Evolutionary conservation across 2,329 filamentous ascomycete genomes (phyloP).

Genomic region (Cytospora leucostoma): DNA sequence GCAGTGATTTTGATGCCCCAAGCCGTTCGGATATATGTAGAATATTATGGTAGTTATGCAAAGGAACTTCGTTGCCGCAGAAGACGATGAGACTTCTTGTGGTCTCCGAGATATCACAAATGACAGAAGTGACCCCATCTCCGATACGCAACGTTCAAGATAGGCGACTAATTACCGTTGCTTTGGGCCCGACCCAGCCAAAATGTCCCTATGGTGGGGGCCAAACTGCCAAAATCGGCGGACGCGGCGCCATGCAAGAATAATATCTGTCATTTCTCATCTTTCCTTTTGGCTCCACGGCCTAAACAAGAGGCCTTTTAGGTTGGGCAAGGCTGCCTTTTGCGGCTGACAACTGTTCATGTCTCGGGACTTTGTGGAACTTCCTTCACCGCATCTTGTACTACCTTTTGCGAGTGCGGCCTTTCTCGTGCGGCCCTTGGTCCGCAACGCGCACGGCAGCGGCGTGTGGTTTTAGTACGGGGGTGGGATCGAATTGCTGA

Average conservation of each 20-base stretch:
- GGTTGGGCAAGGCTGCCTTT: not conserved
- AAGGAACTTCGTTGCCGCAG: not conserved
- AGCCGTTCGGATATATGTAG: not conserved
- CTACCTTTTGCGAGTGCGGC: not conserved
- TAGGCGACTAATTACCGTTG: constrained; percentile 1
- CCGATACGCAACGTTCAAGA: not conserved
- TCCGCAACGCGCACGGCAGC: not conserved
- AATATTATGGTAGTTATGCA: not conserved
- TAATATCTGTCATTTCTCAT: not conserved
- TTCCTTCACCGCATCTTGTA: not conserved
- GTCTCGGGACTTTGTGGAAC: not conserved
- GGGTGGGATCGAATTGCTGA: not conserved
- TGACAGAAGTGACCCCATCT: not conserved
- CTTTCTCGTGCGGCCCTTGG: not conserved
- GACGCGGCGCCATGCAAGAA: not conserved
- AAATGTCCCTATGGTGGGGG: not conserved
- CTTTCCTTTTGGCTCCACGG: not conserved
- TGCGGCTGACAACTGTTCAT: constrained; percentile 1
- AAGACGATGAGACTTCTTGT: not conserved
- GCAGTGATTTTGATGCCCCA: not conserved
- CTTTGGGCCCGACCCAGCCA: not conserved
- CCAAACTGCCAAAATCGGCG: not conserved
- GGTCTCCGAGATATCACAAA: not conserved
- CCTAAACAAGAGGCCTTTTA: not conserved
- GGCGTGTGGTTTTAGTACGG: not conserved